Evolutionary conservation across 306 rosid genomes (phyloP), one percentile per base, ranked within the genome.

Genomic region (Vicia villosa): DNA sequence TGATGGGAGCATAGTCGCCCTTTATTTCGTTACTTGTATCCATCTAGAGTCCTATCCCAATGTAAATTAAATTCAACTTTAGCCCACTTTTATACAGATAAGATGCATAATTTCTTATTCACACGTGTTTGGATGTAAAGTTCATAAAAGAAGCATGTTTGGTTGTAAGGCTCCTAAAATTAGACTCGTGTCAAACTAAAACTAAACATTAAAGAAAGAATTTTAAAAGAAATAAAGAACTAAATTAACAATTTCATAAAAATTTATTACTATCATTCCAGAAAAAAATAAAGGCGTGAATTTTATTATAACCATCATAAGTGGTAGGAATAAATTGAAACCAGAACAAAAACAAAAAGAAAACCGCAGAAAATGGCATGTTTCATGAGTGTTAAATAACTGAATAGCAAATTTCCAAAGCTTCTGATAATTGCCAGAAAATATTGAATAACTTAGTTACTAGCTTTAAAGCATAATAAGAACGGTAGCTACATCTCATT

Each of bases 41-140:
- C 65, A 85, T 78, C 61, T 82, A 74, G 65, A 74, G 49, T 66
- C 78, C 84, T 85, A 51, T 17, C 69, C 75, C 86, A 81, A 37
- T 17, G 70, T 52, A 68, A 32, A 66, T 61, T 26, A 62, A 69
- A 63, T 67, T 38, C 80, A 81, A 59, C 28, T 64, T 84, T 81
- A 69, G 75, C 20, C 9, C 21, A 17, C n/a, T n/a, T n/a, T n/a
- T n/a, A 22, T 56, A 38, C 24, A 66, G 6, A 41, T 58, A 59
- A 51, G 43, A 77, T 36, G 60, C 41, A 63, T 59, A 49, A 32
- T 28, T 65, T 15, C 49, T 32, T 51, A 52, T 43, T 3, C 49
- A 11, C 14, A 8, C 10, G 38, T 32, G n/a, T n/a, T n/a, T n/a
- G n/a, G n/a, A n/a, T n/a, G n/a, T n/a, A n/a, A n/a, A n/a, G n/a